Percentiles rank a stretch among this genome's conserved stretches.
Evolutionary conservation across 2,329 filamentous ascomycete species (phyloP).

Genomic region (Claviceps humidiphila): DNA sequence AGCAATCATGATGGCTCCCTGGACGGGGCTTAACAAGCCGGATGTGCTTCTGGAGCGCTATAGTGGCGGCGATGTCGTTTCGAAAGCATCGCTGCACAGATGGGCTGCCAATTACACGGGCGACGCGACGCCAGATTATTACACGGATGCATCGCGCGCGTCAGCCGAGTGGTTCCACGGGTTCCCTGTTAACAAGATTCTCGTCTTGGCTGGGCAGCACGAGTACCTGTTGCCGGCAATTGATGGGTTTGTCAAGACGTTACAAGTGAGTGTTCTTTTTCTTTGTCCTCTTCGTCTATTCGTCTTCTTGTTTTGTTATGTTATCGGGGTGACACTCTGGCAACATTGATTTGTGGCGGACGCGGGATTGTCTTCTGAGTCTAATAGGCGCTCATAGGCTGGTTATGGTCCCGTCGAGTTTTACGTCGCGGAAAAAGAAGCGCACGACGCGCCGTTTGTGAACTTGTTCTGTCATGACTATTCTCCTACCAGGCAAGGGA

Average conservation of each 20-base stretch:
- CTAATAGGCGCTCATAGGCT: background rate
- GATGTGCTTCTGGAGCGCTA: constrained; percentile 2
- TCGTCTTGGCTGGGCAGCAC: constrained; percentile 9
- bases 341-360: background rate
- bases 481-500: constrained; percentile 10
- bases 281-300: background rate
- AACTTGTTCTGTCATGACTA: constrained; percentile 8
- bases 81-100: background rate
- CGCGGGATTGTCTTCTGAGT: background rate
- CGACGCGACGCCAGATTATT: constrained; percentile 6
- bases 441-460: constrained; percentile 10
- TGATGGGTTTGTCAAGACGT: constrained; percentile 6
- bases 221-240: constrained; percentile 10
- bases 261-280: constrained; percentile 6
- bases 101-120: constrained; percentile 8
- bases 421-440: constrained; percentile 8
- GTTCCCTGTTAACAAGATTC: constrained; percentile 7
- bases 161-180: constrained; percentile 9
- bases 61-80: constrained; percentile 7
- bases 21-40: constrained; percentile 6
- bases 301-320: background rate
- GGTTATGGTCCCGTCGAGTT: constrained; percentile 8
- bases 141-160: constrained; percentile 9
- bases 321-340: background rate
- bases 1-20: constrained; percentile 7